These are phyloP conservation scores for Lagenaria siceraria DNA, from an alignment of 306 rosid species.

Conservation along the genomic window DNA sequence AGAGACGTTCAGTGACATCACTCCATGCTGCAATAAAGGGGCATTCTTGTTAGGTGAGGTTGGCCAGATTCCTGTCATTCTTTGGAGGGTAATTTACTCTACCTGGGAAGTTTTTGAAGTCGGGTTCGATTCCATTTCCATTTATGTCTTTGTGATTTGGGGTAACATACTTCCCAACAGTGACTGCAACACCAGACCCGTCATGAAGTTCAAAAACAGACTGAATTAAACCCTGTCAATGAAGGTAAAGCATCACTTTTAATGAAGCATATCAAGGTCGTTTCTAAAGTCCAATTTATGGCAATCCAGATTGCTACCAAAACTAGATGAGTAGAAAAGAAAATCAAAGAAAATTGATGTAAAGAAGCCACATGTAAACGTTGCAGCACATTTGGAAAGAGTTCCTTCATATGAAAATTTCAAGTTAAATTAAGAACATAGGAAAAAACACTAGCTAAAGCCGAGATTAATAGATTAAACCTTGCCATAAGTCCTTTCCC, in stretches of 20 bases:
- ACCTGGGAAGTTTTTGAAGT: conserved; percentile 80
- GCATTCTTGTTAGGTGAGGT: conserved; percentile 13
- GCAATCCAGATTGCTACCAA: not conserved
- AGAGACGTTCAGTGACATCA: conserved; percentile 51
- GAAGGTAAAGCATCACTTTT: conserved; percentile 9
- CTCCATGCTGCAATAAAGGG: conserved; percentile 50
- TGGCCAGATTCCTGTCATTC: not conserved
- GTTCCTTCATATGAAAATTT: not conserved
- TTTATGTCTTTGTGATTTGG: conserved; percentile 82
- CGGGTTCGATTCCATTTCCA: conserved; percentile 90
- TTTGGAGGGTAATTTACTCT: conserved; percentile 6
- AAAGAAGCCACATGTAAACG: not conserved
- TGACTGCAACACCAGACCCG: conserved; percentile 90
- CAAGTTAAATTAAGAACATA: not conserved
- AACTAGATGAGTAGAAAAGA: not conserved
- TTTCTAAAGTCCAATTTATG: not conserved
- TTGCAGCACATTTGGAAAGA: not conserved
- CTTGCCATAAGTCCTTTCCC: conserved; percentile 91
- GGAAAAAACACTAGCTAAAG: not conserved
- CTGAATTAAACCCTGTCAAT: conserved; percentile 73
- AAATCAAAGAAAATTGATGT: not conserved
- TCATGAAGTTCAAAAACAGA: conserved; percentile 90
- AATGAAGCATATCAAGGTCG: not conserved
- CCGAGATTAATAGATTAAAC: conserved; percentile 20
- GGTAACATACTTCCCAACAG: conserved; percentile 92